Evolutionary conservation across 441 rosid species (phyloP).

Genomic region (Manihot esculenta): DNA sequence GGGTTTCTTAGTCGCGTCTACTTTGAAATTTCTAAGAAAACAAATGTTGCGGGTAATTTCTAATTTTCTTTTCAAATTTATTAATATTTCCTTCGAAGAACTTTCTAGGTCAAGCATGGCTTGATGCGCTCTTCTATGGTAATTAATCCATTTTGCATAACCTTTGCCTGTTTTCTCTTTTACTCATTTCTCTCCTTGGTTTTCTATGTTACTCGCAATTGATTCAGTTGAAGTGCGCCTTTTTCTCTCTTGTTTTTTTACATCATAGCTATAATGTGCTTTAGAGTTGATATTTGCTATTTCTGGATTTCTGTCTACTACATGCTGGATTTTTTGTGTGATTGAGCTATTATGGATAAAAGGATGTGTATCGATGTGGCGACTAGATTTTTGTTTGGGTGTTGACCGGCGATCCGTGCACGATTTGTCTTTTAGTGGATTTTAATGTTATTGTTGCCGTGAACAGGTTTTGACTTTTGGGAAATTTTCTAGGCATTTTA

Average conservation of each 20-base stretch:
- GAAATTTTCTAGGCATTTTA: not conserved
- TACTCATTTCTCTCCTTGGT: not conserved
- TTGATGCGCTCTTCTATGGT: slow-evolving; percentile 47
- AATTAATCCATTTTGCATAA: slow-evolving; percentile 9
- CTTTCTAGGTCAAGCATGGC: slow-evolving; percentile 44
- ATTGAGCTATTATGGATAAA: not conserved
- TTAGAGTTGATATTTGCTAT: not conserved
- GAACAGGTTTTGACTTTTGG: not conserved
- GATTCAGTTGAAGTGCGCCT: not conserved
- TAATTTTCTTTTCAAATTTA: slow-evolving; percentile 19
- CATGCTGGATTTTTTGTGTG: not conserved
- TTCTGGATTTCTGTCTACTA: not conserved
- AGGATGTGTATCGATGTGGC: not conserved
- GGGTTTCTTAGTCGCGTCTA: slow-evolving; percentile 37
- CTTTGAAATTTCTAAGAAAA: not conserved
- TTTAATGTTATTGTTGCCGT: not conserved
- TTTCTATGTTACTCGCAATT: not conserved
- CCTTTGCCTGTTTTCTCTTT: slow-evolving; percentile 17
- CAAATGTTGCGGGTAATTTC: slow-evolving; percentile 24
- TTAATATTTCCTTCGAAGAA: slow-evolving; percentile 23
- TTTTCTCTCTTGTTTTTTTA: not conserved
- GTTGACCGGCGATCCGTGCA: not conserved
- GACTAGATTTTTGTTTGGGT: not conserved
- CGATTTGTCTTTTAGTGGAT: not conserved
- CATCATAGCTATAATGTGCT: not conserved